Base-by-base conservation (phyloP, 176 grass and related monocot genomes). In the Zoysia pacifica region DNA sequence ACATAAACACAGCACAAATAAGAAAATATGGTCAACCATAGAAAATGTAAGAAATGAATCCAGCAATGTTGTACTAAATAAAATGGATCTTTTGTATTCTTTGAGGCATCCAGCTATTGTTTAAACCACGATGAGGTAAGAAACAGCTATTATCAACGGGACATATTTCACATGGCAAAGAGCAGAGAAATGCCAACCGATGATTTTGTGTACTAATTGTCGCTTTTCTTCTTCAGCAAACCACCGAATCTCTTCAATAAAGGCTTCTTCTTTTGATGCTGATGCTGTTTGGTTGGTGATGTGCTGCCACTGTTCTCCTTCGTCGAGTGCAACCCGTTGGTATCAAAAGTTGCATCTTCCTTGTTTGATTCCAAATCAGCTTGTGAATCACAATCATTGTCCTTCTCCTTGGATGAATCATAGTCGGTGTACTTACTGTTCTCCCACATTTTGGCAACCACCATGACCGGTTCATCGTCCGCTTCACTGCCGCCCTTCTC, bases 211-310 rank as follows among this genome's bases (percentile, higher is more conserved):
- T 78, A 81, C 85, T 93, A 93, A 72, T 86, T 84, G 83, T 83
- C 73, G 44, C 63, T 88, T 83, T 89, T 97, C 74, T 97, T 97
- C 83, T 88, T 97, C 74, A 97, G 78, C 79, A 97, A 83, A 71
- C 91, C 91, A 65, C 91, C 75, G 50, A 97, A 92, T 81, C 94
- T 92, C 74, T 92, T 91, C 14, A 91, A 77, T 18, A 92, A 85
- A 81, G 84, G 73, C 70, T 87, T 97, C 89, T 97, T 97, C 74
- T 94, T 97, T 70, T 94, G 92, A 70, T 86, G 89, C 35, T 88
- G 78, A 36, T 80, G 89, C 47, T 97, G 79, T 79, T 90, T 87
- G 65, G 77, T 67, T 59, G 85, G 80, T 11, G 89, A 85, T 39
- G 79, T 50, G 49, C 13, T 68, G 63, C 87, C 81, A 69, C 72